phyloP scores from a whole-genome alignment of 495 filamentous ascomycete species.

The Penicillium arizonense region DNA sequence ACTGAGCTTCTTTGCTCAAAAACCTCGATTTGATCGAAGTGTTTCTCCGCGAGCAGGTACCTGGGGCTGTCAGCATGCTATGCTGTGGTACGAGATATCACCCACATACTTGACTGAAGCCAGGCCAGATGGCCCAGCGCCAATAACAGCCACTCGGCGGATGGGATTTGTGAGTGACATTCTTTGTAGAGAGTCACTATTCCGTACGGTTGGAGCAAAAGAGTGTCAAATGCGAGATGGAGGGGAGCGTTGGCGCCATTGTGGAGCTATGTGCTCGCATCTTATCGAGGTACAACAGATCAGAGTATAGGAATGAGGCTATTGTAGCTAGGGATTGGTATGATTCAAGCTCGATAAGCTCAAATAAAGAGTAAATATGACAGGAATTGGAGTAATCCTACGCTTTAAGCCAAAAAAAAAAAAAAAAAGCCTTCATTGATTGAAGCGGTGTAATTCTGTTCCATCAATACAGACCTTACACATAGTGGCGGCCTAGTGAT shows the following conservation, averaged over 20 bases:
- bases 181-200: neutral
- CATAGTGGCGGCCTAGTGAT: neutral
- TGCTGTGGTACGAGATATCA: neutral
- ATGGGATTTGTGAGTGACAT: slow-evolving; percentile 28
- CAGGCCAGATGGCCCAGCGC: slow-evolving; percentile 46
- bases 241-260: slow-evolving; percentile 18
- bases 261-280: slow-evolving; percentile 12
- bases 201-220: neutral
- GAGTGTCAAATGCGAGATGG: slow-evolving; percentile 1
- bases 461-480: too few species aligned
- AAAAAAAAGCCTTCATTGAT: neutral
- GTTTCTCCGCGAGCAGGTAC: slow-evolving; percentile 70
- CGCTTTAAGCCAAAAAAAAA: neutral
- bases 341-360: too few species aligned
- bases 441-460: neutral
- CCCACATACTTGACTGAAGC: slow-evolving; percentile 39
- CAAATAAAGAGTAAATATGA: too few species aligned
- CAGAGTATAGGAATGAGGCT: too few species aligned
- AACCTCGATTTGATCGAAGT: slow-evolving; percentile 68
- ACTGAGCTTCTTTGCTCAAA: slow-evolving; percentile 75
- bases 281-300: neutral
- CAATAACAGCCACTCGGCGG: slow-evolving; percentile 43
- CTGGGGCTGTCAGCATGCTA: slow-evolving; percentile 34
- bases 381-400: too few species aligned
- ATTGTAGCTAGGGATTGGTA: too few species aligned